Base-by-base conservation (phyloP, 371 early-diverging fungal species). In the Batrachochytrium dendrobatidis region DNA sequence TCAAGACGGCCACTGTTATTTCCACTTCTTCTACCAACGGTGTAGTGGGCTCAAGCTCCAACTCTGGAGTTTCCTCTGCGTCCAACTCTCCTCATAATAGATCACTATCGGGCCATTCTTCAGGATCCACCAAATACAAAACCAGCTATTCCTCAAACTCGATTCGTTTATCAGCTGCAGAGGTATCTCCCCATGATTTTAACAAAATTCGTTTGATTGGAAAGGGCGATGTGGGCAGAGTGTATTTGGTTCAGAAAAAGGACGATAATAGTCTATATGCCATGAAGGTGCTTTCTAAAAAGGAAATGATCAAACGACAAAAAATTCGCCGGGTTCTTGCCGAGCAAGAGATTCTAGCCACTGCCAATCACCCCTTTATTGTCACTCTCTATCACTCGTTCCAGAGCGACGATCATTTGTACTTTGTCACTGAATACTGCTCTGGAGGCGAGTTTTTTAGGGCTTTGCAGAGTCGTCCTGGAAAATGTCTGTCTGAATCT, bases 341-440 rank as follows among this genome's bases (percentile, higher is more conserved):
- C 20, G 97, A 96, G 72, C 95, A 96, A 69, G 95, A 94, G 67
- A 94, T 96, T 61, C 68, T 96, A 70, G 69, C 75, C 10, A 72
- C 74, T 3, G 60, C 91, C 49, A 94, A 96, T 74, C 94, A 94
- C 66, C 96, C 97, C 8, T 99, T 98, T 75, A 92, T 99, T 65
- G 93, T 98, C 20, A 91, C 97, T 30, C 77, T 99, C 51, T 93
- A 94, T 72, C 93, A 94, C 73, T 88, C 90, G 18, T 97, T 98
- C 71, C 95, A 97, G 72, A 90, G 90, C 60, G 87, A 92, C 63
- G 89, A 91, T 46, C 85, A 95, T 58, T 73, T 98, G 28, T 98
- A 93, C 69, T 87, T 99, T 65, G 88, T 95, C 55, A 95, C 98
- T 94, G 99, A 99, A 63, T 99, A 96, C 77, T 96, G 98, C 66